Conservation (phyloP, 2,329 filamentous ascomycete genomes). For the Stachybotrys chartarum region DNA sequence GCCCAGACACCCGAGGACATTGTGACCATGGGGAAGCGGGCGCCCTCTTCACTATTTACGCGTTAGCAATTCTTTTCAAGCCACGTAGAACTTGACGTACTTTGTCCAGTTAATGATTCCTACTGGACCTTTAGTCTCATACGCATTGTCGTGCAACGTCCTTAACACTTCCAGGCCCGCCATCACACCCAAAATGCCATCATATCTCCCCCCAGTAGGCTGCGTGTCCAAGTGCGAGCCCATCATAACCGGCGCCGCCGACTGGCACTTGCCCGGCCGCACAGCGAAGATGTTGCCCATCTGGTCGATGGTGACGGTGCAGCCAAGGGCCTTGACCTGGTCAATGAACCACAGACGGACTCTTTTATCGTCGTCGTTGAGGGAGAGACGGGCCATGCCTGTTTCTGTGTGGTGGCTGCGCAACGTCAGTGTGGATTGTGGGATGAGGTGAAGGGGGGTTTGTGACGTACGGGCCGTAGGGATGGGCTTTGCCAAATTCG, state of each 20-base stretch:
- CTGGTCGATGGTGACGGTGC: slow-evolving; percentile 59
- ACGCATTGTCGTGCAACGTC: slow-evolving; percentile 57
- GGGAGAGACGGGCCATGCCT: slow-evolving; percentile 68
- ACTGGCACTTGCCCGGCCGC: slow-evolving; percentile 50
- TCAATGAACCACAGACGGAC: slow-evolving; percentile 70
- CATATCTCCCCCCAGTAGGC: slow-evolving; percentile 60
- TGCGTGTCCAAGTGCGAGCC: slow-evolving; percentile 65
- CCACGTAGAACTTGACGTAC: slow-evolving; percentile 20
- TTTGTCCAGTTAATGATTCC: slow-evolving; percentile 77
- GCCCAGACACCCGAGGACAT: slow-evolving; percentile 72
- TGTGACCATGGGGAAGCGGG: slow-evolving; percentile 71
- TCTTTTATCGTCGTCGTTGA: slow-evolving; percentile 64
- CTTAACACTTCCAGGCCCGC: slow-evolving; percentile 68
- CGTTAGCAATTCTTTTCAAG: neutral
- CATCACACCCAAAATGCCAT: slow-evolving; percentile 69
- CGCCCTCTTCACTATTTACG: slow-evolving; percentile 62
- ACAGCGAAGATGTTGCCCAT: slow-evolving; percentile 81
- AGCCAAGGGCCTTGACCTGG: slow-evolving; percentile 56
- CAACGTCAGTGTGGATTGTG: neutral
- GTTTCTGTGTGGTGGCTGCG: slow-evolving; percentile 40
- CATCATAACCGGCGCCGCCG: slow-evolving; percentile 57
- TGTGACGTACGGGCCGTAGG: neutral
- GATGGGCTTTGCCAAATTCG: neutral
- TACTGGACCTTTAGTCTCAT: slow-evolving; percentile 64
- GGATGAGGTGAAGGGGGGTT: neutral